Evolutionary conservation across 345 rosid species (phyloP).

Genomic region (Camelina neglecta): DNA sequence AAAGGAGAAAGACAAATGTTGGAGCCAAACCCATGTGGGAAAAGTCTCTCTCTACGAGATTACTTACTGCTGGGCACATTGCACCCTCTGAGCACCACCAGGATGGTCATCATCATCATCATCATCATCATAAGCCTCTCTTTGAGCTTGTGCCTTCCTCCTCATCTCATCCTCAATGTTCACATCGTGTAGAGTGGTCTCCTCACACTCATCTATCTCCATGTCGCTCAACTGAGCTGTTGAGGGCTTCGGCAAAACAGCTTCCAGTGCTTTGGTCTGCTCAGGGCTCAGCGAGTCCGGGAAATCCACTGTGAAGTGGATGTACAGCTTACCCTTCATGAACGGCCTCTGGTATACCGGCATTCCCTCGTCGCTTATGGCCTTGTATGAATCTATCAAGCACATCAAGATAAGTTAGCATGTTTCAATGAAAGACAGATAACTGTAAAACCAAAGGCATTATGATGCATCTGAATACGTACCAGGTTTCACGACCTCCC

Average conservation of each 20-base stretch:
- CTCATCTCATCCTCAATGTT: constrained; percentile 69
- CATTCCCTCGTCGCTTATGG: constrained; percentile 81
- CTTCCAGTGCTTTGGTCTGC: constrained; percentile 58
- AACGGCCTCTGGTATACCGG: constrained; percentile 69
- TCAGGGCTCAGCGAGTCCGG: constrained; percentile 58
- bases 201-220: constrained; percentile 85
- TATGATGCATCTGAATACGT: not conserved
- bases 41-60: constrained; percentile 18
- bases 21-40: constrained; percentile 39
- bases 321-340: constrained; percentile 77
- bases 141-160: constrained; percentile 65
- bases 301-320: constrained; percentile 70
- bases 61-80: constrained; percentile 78
- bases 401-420: not conserved
- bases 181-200: constrained; percentile 70
- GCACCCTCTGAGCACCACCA: constrained; percentile 66
- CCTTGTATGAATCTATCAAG: constrained; percentile 64
- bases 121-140: constrained; percentile 66
- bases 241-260: constrained; percentile 55
- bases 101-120: constrained; percentile 53
- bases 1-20: constrained; percentile 16
- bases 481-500: constrained; percentile 81
- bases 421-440: not conserved
- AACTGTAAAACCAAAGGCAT: not conserved
- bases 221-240: constrained; percentile 55